phyloP scores from a whole-genome alignment of 1,284 basidiomycete species.

The Heterobasidion irregulare region DNA sequence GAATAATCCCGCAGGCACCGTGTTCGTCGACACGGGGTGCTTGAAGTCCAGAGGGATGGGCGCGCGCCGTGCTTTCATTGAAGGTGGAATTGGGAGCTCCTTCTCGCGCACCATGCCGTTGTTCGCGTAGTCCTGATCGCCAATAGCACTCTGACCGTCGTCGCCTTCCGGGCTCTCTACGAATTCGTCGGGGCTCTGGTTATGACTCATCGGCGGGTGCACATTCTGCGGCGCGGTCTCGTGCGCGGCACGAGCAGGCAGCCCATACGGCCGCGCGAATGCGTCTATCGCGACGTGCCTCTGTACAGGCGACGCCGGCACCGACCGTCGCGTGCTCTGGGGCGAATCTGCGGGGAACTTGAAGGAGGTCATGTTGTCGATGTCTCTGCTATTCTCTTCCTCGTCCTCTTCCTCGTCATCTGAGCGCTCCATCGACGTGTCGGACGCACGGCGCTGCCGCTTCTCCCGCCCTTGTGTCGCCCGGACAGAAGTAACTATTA shows the following conservation, averaged over 20 bases:
- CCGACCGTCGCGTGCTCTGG: slow-evolving; percentile 35
- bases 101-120: slow-evolving; percentile 1
- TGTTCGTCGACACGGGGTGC: slow-evolving; percentile 62
- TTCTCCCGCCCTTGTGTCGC: slow-evolving; percentile 67
- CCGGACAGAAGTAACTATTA: slow-evolving; percentile 20
- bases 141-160: neutral
- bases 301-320: slow-evolving; percentile 34
- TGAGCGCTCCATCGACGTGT: slow-evolving; percentile 17
- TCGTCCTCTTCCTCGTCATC: slow-evolving; percentile 41
- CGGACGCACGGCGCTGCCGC: slow-evolving; percentile 49
- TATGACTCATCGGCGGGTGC: slow-evolving; percentile 34
- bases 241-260: neutral
- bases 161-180: neutral
- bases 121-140: slow-evolving; percentile 17
- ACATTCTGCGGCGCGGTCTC: slow-evolving; percentile 22
- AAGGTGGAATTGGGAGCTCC: slow-evolving; percentile 23
- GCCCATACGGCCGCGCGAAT: neutral
- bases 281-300: slow-evolving; percentile 36
- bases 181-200: neutral
- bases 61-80: slow-evolving; percentile 50
- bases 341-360: slow-evolving; percentile 50
- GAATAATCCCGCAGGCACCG: slow-evolving; percentile 76
- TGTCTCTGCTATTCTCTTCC: slow-evolving; percentile 20
- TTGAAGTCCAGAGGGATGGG: slow-evolving; percentile 79
- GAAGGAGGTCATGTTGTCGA: slow-evolving; percentile 60